phyloP scores from a whole-genome alignment of 169 alveolate genomes.

The Plasmodium knowlesi region DNA sequence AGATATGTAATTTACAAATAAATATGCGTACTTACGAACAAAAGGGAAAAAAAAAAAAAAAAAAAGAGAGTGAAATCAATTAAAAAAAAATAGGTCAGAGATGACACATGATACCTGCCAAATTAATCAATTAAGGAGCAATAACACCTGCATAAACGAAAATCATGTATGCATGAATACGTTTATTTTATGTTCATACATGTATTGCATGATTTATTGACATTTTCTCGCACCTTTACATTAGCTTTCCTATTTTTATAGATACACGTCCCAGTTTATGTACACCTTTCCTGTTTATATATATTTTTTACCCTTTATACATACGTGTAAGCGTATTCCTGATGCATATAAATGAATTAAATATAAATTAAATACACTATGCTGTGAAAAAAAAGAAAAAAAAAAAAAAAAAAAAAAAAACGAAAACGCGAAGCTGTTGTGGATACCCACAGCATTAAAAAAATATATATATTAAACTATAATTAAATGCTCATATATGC shows the following conservation, averaged over 20 bases:
- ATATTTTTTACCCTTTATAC: not conserved
- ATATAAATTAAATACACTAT: not conserved
- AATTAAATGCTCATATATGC: conserved; percentile 14
- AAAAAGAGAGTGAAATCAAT: not conserved
- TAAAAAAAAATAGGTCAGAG: not conserved
- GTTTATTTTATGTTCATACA: not conserved
- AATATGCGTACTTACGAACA: not conserved
- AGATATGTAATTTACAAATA: conserved; percentile 2
- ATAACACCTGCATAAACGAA: not conserved
- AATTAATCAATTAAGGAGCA: not conserved
- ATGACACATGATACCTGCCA: conserved; percentile 1
- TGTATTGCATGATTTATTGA: conserved; percentile 1
- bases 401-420: not conserved
- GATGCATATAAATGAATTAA: conserved; percentile 16
- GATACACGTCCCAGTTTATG: not conserved
- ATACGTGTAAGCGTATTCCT: not conserved
- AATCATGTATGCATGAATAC: not conserved
- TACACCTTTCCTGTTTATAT: not conserved
- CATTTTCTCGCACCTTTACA: not conserved
- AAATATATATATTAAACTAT: conserved; percentile 6
- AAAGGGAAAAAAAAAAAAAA: conserved; percentile 24
- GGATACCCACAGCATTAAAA: conserved; percentile 12
- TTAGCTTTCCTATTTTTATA: not conserved
- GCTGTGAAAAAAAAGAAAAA: not conserved
- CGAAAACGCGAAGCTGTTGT: not conserved